Evolutionary conservation across 1,284 basidiomycete species (phyloP).

Genomic region (Ustilago lituana): DNA sequence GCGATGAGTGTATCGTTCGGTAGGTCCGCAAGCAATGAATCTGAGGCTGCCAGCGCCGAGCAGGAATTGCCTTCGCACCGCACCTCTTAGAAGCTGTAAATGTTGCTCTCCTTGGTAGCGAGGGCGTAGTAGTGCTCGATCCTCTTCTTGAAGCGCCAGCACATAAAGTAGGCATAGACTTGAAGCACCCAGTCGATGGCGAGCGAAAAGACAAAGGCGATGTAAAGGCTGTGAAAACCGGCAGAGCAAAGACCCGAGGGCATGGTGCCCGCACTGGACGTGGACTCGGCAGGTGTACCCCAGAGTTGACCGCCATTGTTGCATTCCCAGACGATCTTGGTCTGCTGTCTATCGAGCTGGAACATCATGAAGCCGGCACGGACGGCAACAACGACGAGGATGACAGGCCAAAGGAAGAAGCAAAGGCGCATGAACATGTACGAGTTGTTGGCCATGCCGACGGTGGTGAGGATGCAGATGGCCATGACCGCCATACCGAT

Average conservation of each 20-base stretch:
- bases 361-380: constrained; percentile 77
- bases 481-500: constrained; percentile 74
- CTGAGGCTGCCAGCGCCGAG: constrained; percentile 9
- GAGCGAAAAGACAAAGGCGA: constrained; percentile 76
- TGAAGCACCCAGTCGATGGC: constrained; percentile 77
- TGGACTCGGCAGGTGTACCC: constrained; percentile 71
- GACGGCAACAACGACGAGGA: constrained; percentile 75
- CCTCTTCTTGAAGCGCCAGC: constrained; percentile 63
- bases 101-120: constrained; percentile 41
- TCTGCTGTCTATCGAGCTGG: constrained; percentile 59
- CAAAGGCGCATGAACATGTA: constrained; percentile 77
- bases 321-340: constrained; percentile 78
- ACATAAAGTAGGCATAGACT: constrained; percentile 70
- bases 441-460: constrained; percentile 77
- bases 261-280: constrained; percentile 69
- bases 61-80: neutral
- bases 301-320: constrained; percentile 78
- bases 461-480: constrained; percentile 73
- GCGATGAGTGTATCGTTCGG: neutral
- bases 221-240: constrained; percentile 76
- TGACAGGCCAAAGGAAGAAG: constrained; percentile 78
- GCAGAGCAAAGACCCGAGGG: constrained; percentile 75
- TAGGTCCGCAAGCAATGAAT: constrained; percentile 4
- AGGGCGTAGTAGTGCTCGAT: constrained; percentile 62
- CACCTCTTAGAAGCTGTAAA: constrained; percentile 40